A percentile compares a stretch with the other conserved stretches of the same genome.
These are phyloP conservation scores for Talaromyces ruber DNA, from an alignment of 495 filamentous ascomycete species.

Conservation along the genomic window DNA sequence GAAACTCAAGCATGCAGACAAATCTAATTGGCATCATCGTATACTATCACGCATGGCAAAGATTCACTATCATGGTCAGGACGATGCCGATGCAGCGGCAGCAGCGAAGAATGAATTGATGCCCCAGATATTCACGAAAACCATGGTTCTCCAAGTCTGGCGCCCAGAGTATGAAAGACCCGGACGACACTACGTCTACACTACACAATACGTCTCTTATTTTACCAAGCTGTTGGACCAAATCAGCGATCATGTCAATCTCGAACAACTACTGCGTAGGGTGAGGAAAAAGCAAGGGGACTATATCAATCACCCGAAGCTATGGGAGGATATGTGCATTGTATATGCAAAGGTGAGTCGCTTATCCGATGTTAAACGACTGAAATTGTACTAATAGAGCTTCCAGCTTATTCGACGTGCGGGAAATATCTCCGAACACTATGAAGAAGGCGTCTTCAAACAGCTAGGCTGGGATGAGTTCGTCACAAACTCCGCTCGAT, in stretches of 20 bases:
- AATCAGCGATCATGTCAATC: constrained; percentile 64
- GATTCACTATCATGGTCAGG: constrained; percentile 57
- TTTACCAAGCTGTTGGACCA: constrained; percentile 66
- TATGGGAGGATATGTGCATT: constrained; percentile 77
- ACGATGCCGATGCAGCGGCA: constrained; percentile 44
- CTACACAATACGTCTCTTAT: constrained; percentile 77
- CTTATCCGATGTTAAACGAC: not conserved
- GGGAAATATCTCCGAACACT: constrained; percentile 53
- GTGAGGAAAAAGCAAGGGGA: constrained; percentile 76
- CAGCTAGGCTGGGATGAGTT: constrained; percentile 76
- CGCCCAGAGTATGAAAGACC: constrained; percentile 87
- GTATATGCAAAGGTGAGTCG: constrained; percentile 52
- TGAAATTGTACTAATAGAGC: not conserved
- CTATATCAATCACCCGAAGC: constrained; percentile 71
- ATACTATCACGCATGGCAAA: constrained; percentile 71
- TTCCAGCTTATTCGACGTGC: constrained; percentile 57
- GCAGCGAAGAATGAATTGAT: constrained; percentile 69
- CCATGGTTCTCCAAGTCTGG: constrained; percentile 92
- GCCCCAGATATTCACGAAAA: constrained; percentile 89
- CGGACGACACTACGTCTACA: constrained; percentile 91
- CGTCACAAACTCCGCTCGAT: constrained; percentile 45
- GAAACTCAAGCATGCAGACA: constrained; percentile 74
- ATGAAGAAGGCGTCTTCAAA: constrained; percentile 75
- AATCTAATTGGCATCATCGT: constrained; percentile 95
- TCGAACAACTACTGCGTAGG: constrained; percentile 74